Evolutionary conservation across 2,329 filamentous ascomycete genomes (phyloP).

Genomic region (Chalaropsis thielavioides): DNA sequence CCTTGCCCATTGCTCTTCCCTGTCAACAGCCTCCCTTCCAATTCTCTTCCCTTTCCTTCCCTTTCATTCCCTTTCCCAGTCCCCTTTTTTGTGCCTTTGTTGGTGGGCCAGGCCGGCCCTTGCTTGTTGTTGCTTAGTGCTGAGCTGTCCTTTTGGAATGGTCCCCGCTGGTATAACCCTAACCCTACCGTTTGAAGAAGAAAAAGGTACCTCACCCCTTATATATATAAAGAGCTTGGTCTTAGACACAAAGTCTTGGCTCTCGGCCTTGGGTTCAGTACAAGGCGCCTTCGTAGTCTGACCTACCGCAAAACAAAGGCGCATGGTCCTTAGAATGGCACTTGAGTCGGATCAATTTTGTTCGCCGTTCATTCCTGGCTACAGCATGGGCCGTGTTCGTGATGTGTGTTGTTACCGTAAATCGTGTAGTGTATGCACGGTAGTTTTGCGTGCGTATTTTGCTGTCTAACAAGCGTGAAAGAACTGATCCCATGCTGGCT

Average conservation of each 20-base stretch:
- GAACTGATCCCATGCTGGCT: background rate
- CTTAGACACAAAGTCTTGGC: background rate
- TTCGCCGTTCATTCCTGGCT: background rate
- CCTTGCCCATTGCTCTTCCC: background rate
- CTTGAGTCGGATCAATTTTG: background rate
- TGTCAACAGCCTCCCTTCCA: background rate
- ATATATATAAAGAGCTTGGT: no score
- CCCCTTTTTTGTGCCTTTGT: background rate
- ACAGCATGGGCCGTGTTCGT: background rate
- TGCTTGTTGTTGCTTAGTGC: background rate
- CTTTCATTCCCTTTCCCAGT: background rate
- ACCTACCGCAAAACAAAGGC: background rate
- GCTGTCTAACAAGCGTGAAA: background rate
- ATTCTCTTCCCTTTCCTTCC: background rate
- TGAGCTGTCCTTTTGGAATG: constrained; percentile 9
- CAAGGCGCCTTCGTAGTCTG: background rate
- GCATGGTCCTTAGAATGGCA: background rate
- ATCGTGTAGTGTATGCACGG: background rate
- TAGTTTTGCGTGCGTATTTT: background rate
- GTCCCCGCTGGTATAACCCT: background rate
- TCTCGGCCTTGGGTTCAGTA: background rate
- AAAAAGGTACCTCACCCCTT: no score
- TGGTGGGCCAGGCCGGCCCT: background rate
- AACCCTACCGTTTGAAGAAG: background rate
- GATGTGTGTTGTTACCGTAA: background rate